Evolutionary conservation across 768 basidiomycete species (phyloP).

Genomic region (Hericium rajendrae): DNA sequence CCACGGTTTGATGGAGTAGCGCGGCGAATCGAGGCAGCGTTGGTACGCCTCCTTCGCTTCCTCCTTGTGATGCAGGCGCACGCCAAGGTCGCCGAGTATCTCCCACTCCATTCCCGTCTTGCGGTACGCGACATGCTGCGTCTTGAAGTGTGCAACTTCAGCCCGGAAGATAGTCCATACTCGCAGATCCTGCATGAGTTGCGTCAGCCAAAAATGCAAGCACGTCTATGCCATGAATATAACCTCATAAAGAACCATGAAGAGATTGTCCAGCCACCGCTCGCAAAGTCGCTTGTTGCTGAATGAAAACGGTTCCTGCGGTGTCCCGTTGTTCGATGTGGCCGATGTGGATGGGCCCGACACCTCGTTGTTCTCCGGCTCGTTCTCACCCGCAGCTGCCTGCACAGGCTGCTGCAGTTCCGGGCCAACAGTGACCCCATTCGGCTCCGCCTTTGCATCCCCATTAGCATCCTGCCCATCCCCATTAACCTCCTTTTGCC

Average conservation of each 20-base stretch:
- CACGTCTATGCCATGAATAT: conserved; percentile 5
- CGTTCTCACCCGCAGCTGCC: conserved; percentile 27
- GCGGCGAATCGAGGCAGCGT: conserved; percentile 77
- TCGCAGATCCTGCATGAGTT: conserved; percentile 65
- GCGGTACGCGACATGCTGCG: conserved; percentile 94
- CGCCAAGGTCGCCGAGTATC: conserved; percentile 88
- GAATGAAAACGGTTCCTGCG: conserved; percentile 74
- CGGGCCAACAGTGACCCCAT: conserved; percentile 20
- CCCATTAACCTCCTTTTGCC: conserved; percentile 30
- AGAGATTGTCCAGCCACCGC: conserved; percentile 94
- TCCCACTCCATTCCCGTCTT: conserved; percentile 99
- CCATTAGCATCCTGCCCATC: conserved; percentile 33
- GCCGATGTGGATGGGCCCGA: conserved; percentile 3
- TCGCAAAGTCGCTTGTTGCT: conserved; percentile 96
- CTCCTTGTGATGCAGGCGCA: conserved; percentile 93
- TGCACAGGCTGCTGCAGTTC: conserved; percentile 32
- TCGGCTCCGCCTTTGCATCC: conserved; percentile 28
- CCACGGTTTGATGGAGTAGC: conserved; percentile 92
- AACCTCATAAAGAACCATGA: conserved; percentile 97
- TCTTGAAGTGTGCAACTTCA: conserved; percentile 97
- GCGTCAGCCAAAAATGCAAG: neutral
- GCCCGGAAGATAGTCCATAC: conserved; percentile 99
- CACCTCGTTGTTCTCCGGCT: conserved; percentile 19
- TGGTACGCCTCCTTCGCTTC: conserved; percentile 98
- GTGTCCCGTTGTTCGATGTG: neutral